phyloP scores from a whole-genome alignment of 768 basidiomycete species.

The Boletus tomentosulus region DNA sequence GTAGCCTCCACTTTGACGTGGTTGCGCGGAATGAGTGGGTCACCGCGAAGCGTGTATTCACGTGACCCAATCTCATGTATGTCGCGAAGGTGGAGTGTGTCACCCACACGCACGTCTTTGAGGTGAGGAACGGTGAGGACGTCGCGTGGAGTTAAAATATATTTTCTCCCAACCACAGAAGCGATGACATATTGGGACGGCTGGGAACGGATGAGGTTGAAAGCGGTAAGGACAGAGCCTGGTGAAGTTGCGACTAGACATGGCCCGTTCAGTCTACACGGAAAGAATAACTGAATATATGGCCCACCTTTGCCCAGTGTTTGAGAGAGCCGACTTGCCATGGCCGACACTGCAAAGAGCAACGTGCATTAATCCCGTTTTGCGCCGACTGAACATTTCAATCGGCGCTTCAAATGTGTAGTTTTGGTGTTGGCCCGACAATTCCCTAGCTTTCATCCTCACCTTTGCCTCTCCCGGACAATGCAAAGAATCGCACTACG shows the following conservation, averaged over 20 bases:
- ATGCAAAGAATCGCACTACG: constrained; percentile 86
- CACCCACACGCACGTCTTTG: constrained; percentile 81
- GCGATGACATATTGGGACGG: constrained; percentile 92
- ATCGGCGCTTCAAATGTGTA: constrained; percentile 29
- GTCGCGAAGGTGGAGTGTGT: constrained; percentile 74
- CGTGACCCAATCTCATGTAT: constrained; percentile 95
- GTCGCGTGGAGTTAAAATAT: constrained; percentile 88
- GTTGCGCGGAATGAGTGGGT: constrained; percentile 61
- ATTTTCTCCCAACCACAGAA: constrained; percentile 79
- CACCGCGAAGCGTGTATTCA: constrained; percentile 86
- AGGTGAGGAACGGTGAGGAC: constrained; percentile 91
- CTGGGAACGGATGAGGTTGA: constrained; percentile 83
- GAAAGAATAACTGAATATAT: not conserved
- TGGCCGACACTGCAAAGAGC: constrained; percentile 6
- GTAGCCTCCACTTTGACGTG: constrained; percentile 78
- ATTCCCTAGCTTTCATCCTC: constrained; percentile 40
- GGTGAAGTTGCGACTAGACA: constrained; percentile 25
- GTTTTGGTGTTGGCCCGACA: constrained; percentile 34
- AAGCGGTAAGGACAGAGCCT: constrained; percentile 52
- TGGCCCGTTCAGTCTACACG: constrained; percentile 2
- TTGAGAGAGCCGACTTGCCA: constrained; percentile 27
- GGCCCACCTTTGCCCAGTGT: constrained; percentile 21
- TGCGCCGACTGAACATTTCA: constrained; percentile 18
- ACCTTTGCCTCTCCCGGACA: constrained; percentile 43
- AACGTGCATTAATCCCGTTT: not conserved